Evolutionary conservation across 306 rosid genomes (phyloP), one percentile per base, ranked within the genome.

Genomic region (Luffa aegyptiaca): DNA sequence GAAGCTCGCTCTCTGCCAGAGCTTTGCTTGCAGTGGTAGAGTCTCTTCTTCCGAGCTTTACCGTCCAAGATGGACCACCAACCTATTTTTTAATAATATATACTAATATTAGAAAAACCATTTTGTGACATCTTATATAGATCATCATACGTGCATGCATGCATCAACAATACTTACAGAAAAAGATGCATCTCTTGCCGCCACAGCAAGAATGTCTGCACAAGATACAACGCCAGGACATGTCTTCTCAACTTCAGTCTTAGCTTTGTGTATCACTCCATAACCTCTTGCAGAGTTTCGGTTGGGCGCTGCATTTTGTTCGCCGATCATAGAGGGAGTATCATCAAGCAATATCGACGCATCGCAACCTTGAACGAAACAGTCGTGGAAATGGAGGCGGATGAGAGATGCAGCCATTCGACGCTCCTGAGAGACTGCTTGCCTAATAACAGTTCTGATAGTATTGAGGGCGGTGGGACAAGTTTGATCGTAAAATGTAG

Each of bases 321-420:
- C 96, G 6, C 92, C 81, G 6, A 53, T 65, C 2, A 88, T 69
- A 0, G 82, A 55, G 1, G 83, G 1, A 42, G 87, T 65, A 11
- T 89, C 84, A 1, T 88, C 80, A 3, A 88, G 87, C 41, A 88
- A 66, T 37, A 88, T 78, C 0, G 91, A 85, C 13, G 87, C 93
- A 84, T 91, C 93, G 66, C 93, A 91, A 4, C 96, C 93, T 83
- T 85, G 83, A n/a, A 87, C 88, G 41, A 87, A 87, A 75, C 88
- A 87, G 39, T 86, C 89, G 10, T 86, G 89, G 66, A 86, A 90
- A 71, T 86, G 89, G n/a, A 85, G 85, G 45, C 88, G 90, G 21
- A 84, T 84, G 16, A 87, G 88, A 74, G 88, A 85, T 0, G 90
- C 86, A 3, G 88, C 88, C 90, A 85, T 87, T 2, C 88, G 80